phyloP scores from a whole-genome alignment of 805 yeast genomes.

The Myxozyma melibiosi region DNA sequence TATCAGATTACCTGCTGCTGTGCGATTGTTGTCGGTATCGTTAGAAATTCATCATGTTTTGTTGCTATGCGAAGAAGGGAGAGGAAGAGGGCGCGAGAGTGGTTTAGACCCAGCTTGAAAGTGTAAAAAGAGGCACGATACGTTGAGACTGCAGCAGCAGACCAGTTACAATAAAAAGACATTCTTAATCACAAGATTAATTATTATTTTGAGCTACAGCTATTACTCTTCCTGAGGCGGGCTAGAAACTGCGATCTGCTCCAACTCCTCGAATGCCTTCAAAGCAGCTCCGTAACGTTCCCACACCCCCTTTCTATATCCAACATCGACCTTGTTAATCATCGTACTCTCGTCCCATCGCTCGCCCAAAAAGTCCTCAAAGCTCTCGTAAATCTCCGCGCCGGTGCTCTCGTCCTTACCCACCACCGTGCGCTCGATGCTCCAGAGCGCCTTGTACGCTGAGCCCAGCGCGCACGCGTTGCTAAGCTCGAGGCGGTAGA shows the following conservation, averaged over 20 bases:
- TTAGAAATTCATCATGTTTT: too few species aligned
- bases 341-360: constrained; percentile 33
- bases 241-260: constrained; percentile 19
- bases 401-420: neutral
- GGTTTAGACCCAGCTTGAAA: too few species aligned
- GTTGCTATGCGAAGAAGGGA: too few species aligned
- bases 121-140: too few species aligned
- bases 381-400: constrained; percentile 45
- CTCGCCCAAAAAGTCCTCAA: constrained; percentile 36
- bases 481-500: constrained; percentile 71
- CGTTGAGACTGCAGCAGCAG: too few species aligned
- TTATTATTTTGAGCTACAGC: neutral
- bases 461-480: constrained; percentile 95
- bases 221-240: too few species aligned
- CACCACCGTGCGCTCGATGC: constrained; percentile 10
- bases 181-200: neutral
- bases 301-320: constrained; percentile 31
- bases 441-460: constrained; percentile 73
- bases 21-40: too few species aligned
- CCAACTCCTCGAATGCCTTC: constrained; percentile 23
- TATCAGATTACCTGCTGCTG: neutral
- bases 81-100: too few species aligned
- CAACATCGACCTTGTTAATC: constrained; percentile 30
- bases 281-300: constrained; percentile 29
- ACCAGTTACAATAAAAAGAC: neutral